Conservation (phyloP, 2,329 filamentous ascomycete genomes). For the Xylaria sp. region DNA sequence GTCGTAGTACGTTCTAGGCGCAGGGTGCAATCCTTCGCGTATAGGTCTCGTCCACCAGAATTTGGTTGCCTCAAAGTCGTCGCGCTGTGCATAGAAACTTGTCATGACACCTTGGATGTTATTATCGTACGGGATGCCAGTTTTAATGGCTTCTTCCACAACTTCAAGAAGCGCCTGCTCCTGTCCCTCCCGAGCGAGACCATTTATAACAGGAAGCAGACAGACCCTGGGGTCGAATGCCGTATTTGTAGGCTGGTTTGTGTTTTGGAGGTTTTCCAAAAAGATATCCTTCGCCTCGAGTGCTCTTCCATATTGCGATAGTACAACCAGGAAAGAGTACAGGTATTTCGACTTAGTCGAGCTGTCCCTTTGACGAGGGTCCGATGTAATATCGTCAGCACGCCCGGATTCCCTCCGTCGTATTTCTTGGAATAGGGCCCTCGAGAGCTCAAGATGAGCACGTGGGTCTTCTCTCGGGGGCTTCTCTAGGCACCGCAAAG, state of each 20-base stretch:
- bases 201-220: conserved; percentile 66
- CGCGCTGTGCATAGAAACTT: conserved; percentile 68
- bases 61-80: conserved; percentile 70
- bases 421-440: conserved; percentile 55
- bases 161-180: conserved; percentile 68
- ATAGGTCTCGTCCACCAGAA: conserved; percentile 73
- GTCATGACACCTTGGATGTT: conserved; percentile 67
- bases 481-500: conserved; percentile 57
- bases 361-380: conserved; percentile 20
- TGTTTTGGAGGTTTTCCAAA: conserved; percentile 28
- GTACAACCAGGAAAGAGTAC: conserved; percentile 40
- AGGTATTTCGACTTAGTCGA: conserved; percentile 42
- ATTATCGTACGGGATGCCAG: conserved; percentile 58
- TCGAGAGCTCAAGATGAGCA: conserved; percentile 62
- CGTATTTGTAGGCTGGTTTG: conserved; percentile 11
- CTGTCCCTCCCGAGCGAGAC: conserved; percentile 70
- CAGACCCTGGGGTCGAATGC: conserved; percentile 52
- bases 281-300: conserved; percentile 47
- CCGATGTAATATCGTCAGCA: conserved; percentile 28
- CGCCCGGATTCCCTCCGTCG: conserved; percentile 41
- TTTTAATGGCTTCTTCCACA: conserved; percentile 61
- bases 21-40: conserved; percentile 53
- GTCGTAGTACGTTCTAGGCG: conserved; percentile 60
- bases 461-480: conserved; percentile 57
- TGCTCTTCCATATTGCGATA: conserved; percentile 49